Evolutionary conservation across 139 green algal genomes (phyloP).

Genomic region (Choricystis sp.): DNA sequence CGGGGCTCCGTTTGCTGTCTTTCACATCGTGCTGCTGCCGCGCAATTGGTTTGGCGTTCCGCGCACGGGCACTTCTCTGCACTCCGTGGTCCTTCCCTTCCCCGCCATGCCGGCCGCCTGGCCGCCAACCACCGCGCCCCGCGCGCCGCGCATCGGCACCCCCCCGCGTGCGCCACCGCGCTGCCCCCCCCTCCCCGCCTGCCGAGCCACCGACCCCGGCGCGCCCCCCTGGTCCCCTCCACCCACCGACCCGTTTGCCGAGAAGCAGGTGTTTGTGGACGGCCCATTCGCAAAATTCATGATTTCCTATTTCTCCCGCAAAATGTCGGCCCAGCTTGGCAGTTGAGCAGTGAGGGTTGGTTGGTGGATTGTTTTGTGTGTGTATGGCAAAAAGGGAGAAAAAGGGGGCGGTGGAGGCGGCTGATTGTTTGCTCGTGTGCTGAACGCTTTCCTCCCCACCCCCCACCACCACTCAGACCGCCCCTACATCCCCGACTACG

Average conservation of each 20-base stretch:
- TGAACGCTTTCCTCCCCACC: background rate
- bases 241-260: conserved; percentile 14
- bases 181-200: background rate
- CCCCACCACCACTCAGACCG: background rate
- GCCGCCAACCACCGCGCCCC: background rate
- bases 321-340: conserved; percentile 35
- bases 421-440: background rate
- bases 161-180: background rate
- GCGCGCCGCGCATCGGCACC: conserved; percentile 1
- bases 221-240: background rate
- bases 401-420: background rate
- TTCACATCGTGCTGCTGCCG: no score
- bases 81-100: no score
- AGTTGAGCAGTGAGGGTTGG: no score
- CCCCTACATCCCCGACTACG: conserved; percentile 18
- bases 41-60: no score
- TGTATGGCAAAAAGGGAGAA: no score
- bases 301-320: conserved; percentile 15
- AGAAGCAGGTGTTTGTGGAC: conserved; percentile 13
- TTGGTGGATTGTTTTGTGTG: no score
- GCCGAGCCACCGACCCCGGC: background rate
- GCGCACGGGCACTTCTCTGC: no score
- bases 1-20: no score
- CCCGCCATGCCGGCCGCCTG: background rate
- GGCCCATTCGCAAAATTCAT: conserved; percentile 13